These are phyloP conservation scores for Pythium coloratum DNA, from an alignment of 352 stramenopile species.

Conservation along the genomic window DNA sequence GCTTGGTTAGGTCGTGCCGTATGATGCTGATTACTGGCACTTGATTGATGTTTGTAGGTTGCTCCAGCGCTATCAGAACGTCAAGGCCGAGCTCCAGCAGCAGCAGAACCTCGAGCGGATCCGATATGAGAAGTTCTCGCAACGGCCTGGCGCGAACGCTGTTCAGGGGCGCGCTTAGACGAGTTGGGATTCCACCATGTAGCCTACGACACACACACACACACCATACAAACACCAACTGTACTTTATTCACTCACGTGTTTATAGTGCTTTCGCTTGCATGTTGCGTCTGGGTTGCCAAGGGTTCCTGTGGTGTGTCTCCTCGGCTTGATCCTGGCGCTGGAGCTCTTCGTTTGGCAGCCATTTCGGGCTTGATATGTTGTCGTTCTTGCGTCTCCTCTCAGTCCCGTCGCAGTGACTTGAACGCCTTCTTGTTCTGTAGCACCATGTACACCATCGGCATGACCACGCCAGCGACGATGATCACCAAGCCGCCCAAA, in stretches of 20 bases:
- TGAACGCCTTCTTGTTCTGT: constrained; percentile 88
- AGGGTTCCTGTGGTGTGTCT: not conserved
- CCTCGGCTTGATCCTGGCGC: not conserved
- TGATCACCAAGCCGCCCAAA: constrained; percentile 60
- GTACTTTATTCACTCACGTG: constrained; percentile 12
- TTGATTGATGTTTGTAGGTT: constrained; percentile 40
- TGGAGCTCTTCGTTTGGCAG: not conserved
- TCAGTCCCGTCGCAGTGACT: constrained; percentile 72
- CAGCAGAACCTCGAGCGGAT: constrained; percentile 95
- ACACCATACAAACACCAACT: not conserved
- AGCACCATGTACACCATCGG: constrained; percentile 86
- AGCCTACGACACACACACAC: constrained; percentile 1
- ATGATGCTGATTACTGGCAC: not conserved
- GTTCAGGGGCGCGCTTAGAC: constrained; percentile 10
- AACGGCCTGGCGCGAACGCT: constrained; percentile 33
- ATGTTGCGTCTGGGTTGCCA: not conserved
- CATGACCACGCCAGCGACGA: constrained; percentile 66
- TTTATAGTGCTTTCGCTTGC: constrained; percentile 3
- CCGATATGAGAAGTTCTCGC: constrained; percentile 74
- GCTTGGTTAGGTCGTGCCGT: not conserved
- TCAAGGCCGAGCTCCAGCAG: constrained; percentile 93
- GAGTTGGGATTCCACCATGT: constrained; percentile 21
- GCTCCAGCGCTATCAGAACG: constrained; percentile 94
- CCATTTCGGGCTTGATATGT: not conserved
- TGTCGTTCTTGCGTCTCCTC: not conserved